Conservation (phyloP, 2,329 filamentous ascomycete species). For the Aspergillus jensenii region DNA sequence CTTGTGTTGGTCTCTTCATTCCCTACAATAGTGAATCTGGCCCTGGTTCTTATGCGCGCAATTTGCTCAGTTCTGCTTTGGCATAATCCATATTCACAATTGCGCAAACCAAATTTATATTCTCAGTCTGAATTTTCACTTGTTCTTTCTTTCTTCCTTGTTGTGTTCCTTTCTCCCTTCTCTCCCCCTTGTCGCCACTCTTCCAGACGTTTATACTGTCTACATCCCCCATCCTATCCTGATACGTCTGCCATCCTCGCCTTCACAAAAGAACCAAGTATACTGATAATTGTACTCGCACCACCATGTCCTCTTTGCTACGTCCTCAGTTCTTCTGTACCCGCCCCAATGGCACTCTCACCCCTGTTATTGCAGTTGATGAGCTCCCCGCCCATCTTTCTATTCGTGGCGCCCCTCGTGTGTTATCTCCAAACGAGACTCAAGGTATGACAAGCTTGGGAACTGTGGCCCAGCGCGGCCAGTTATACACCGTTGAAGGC, state of each 20-base stretch:
- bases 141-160: conserved; percentile 5
- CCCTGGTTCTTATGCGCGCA: conserved; percentile 11
- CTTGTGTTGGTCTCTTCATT: conserved; percentile 6
- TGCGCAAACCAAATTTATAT: conserved; percentile 5
- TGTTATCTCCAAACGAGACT: conserved; percentile 37
- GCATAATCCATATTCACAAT: conserved; percentile 6
- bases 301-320: conserved; percentile 24
- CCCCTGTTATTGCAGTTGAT: conserved; percentile 47
- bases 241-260: background rate
- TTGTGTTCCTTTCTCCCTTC: conserved; percentile 10
- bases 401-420: conserved; percentile 39
- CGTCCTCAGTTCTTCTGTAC: conserved; percentile 44
- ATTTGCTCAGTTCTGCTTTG: conserved; percentile 4
- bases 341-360: conserved; percentile 41
- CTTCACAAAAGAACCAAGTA: background rate
- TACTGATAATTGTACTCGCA: background rate
- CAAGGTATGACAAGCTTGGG: conserved; percentile 46
- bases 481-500: conserved; percentile 37
- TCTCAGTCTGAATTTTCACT: conserved; percentile 3
- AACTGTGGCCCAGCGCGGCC: conserved; percentile 28
- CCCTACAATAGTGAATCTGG: conserved; percentile 14
- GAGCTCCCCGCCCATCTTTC: conserved; percentile 42
- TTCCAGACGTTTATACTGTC: background rate
- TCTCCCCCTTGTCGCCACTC: background rate
- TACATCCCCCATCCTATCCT: background rate